Evolutionary conservation across 257 asterid genomes (phyloP).

Genomic region (Penstemon newberryi): DNA sequence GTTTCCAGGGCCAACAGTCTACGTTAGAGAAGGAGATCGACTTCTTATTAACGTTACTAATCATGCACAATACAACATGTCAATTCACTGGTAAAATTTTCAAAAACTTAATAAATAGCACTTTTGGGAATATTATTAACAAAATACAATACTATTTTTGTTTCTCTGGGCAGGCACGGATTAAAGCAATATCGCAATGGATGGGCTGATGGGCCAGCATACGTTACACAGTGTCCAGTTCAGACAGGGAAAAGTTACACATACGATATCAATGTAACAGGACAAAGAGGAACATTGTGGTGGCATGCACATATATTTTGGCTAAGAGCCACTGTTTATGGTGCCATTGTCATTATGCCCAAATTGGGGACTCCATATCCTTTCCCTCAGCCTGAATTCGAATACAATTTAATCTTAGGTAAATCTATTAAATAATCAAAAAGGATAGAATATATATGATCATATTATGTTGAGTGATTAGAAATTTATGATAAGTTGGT

Average conservation of each 20-base stretch:
- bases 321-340: conserved; percentile 66
- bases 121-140: too few relatives aligned
- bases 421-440: background rate
- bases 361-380: conserved; percentile 46
- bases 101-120: background rate
- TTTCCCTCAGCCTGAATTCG: conserved; percentile 52
- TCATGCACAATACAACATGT: conserved; percentile 50
- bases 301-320: conserved; percentile 64
- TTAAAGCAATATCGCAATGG: conserved; percentile 50
- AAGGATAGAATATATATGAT: background rate
- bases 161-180: conserved; percentile 49
- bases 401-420: conserved; percentile 49
- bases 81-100: conserved; percentile 50
- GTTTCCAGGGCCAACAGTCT: conserved; percentile 62
- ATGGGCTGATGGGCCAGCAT: conserved; percentile 73
- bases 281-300: conserved; percentile 59
- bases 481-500: background rate
- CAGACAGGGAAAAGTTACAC: conserved; percentile 46
- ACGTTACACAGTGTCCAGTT: conserved; percentile 57
- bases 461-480: background rate
- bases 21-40: conserved; percentile 57
- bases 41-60: conserved; percentile 47
- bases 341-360: conserved; percentile 57
- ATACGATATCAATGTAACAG: conserved; percentile 48
- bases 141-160: background rate